These are phyloP conservation scores for Astrocystis sublimbata DNA, from an alignment of 495 filamentous ascomycete species.

Conservation along the genomic window DNA sequence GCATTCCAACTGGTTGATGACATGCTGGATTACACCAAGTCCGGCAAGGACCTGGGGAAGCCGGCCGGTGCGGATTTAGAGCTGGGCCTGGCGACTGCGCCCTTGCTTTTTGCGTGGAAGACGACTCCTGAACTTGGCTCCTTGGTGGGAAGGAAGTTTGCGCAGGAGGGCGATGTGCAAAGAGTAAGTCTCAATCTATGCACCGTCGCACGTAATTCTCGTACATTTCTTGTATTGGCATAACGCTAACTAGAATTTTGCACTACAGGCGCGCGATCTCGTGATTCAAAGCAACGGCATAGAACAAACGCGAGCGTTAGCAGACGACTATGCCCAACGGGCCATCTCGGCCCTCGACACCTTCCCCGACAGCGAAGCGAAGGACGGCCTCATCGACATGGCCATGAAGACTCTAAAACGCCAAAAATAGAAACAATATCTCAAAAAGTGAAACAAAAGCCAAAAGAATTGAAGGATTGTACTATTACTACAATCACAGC, in stretches of 20 bases:
- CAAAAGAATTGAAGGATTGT: too few relatives aligned
- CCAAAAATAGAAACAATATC: constrained; percentile 76
- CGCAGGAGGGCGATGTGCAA: constrained; percentile 76
- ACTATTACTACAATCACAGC: too few relatives aligned
- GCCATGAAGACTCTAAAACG: constrained; percentile 87
- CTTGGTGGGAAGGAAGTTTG: constrained; percentile 90
- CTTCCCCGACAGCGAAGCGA: constrained; percentile 92
- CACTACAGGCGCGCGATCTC: constrained; percentile 74
- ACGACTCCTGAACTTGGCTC: constrained; percentile 79
- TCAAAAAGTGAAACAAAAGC: too few relatives aligned
- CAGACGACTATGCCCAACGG: constrained; percentile 85
- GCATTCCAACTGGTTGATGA: constrained; percentile 99
- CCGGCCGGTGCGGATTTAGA: constrained; percentile 93
- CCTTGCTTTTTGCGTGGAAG: constrained; percentile 95
- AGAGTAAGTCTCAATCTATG: constrained; percentile 56
- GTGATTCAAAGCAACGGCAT: constrained; percentile 83
- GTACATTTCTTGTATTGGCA: background rate
- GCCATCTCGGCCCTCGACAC: constrained; percentile 77
- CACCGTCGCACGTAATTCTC: too few relatives aligned
- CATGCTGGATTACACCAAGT: constrained; percentile 94
- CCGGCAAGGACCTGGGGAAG: constrained; percentile 82
- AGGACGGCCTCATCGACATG: constrained; percentile 88
- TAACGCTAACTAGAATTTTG: constrained; percentile 10
- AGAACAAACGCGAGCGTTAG: constrained; percentile 83
- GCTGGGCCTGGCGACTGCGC: constrained; percentile 92